phyloP scores from a whole-genome alignment of 2,329 filamentous ascomycete species.

The Diaporthe vexans region DNA sequence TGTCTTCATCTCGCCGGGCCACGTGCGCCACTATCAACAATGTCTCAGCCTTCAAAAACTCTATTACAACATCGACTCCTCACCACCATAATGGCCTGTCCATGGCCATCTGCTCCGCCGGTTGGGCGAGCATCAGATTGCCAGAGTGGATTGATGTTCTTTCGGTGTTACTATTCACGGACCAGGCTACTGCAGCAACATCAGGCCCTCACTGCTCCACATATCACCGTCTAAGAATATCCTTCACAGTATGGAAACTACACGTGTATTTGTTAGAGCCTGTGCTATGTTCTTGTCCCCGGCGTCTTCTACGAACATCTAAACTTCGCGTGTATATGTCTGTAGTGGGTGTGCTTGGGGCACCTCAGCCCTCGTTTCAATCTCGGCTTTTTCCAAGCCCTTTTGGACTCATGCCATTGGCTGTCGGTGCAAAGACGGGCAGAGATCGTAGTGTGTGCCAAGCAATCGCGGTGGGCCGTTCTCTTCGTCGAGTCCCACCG shows the following conservation, averaged over 20 bases:
- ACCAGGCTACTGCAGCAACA: constrained; percentile 1
- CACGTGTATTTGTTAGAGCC: neutral
- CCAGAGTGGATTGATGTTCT: neutral
- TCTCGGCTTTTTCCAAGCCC: too few species aligned
- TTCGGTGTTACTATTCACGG: neutral
- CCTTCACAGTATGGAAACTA: neutral
- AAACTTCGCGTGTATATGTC: too few species aligned
- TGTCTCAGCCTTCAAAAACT: constrained; percentile 10
- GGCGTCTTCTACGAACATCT: neutral
- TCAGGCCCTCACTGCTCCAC: constrained; percentile 2
- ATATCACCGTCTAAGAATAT: neutral
- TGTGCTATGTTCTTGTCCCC: neutral
- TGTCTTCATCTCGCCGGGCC: neutral
- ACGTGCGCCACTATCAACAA: constrained; percentile 8
- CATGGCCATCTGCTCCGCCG: too few species aligned
- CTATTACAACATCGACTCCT: constrained; percentile 10
- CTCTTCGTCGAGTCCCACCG: neutral
- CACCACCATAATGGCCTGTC: neutral
- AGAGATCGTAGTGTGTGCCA: constrained; percentile 7
- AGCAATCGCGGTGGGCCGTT: constrained; percentile 5
- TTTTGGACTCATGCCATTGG: neutral
- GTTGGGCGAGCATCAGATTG: neutral
- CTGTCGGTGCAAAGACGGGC: neutral
- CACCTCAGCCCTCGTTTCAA: too few species aligned
- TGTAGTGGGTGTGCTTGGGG: neutral